Conservation (phyloP, 2,329 filamentous ascomycete species). For the Colletotrichum sp. region DNA sequence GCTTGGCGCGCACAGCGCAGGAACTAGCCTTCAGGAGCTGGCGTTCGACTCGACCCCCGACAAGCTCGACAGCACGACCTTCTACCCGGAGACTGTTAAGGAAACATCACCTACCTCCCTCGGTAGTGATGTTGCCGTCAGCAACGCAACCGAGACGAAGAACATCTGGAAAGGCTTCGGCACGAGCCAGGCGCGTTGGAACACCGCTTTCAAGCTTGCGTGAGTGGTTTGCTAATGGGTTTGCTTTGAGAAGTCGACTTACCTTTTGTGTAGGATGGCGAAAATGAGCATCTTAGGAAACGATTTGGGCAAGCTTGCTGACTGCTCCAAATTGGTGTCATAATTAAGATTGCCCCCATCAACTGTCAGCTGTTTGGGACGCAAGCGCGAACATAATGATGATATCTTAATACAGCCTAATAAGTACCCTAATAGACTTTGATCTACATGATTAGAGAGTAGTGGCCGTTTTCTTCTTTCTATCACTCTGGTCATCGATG, state of each 20-base stretch:
- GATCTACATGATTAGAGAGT: background rate
- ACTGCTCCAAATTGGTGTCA: background rate
- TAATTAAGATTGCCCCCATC: background rate
- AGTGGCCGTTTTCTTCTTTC: background rate
- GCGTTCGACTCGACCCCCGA: slow-evolving; percentile 6
- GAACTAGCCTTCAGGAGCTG: background rate
- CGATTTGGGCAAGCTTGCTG: slow-evolving; percentile 1
- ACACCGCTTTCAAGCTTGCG: slow-evolving; percentile 4
- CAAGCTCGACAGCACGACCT: slow-evolving; percentile 3
- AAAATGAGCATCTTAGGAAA: slow-evolving; percentile 12
- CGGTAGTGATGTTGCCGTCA: background rate
- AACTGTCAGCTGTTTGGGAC: accelerated
- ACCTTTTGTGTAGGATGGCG: background rate
- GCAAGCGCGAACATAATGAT: background rate
- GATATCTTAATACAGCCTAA: background rate
- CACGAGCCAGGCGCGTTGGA: background rate
- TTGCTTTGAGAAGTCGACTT: background rate
- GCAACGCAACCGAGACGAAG: background rate
- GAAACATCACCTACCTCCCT: background rate
- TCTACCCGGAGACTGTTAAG: background rate
- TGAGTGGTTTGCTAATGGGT: background rate
- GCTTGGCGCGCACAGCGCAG: background rate
- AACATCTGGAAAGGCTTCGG: slow-evolving; percentile 1
- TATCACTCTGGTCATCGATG: background rate
- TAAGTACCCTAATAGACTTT: background rate